These are phyloP conservation scores for Aureobasidium sp. DNA, from an alignment of 2,329 filamentous ascomycete genomes.

Conservation along the genomic window DNA sequence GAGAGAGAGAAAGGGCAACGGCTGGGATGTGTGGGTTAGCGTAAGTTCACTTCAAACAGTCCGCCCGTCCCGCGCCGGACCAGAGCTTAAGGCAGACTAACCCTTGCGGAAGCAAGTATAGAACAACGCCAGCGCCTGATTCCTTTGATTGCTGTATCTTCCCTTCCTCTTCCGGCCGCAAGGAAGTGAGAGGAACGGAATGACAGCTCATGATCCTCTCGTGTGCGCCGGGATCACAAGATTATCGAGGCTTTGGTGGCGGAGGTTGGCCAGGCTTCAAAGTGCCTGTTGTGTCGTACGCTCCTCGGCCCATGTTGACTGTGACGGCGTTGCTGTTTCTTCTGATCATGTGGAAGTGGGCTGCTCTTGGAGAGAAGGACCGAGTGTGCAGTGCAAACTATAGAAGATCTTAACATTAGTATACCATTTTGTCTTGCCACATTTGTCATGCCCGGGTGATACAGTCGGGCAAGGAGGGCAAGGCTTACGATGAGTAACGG, in stretches of 20 bases:
- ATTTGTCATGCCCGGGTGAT: constrained; percentile 10
- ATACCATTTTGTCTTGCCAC: not conserved
- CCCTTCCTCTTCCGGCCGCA: constrained; percentile 5
- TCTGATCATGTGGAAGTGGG: constrained; percentile 30
- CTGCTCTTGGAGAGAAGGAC: not conserved
- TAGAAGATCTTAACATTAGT: not conserved
- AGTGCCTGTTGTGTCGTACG: constrained; percentile 42
- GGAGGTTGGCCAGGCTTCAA: constrained; percentile 35
- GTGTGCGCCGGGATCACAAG: not conserved
- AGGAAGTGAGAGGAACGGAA: not conserved
- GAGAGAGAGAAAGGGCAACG: not conserved
- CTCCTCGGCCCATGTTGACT: constrained; percentile 40
- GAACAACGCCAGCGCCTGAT: constrained; percentile 4
- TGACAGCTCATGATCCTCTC: constrained; percentile 1
- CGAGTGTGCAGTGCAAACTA: not conserved
- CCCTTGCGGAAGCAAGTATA: constrained; percentile 9
- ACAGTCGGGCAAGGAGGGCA: constrained; percentile 7
- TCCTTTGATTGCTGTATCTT: constrained; percentile 4
- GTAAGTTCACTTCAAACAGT: not conserved
- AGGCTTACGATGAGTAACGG: constrained; percentile 10
- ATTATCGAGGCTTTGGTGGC: constrained; percentile 17
- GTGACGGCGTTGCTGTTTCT: constrained; percentile 29
- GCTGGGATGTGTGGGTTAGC: constrained; percentile 5
- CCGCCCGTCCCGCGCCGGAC: constrained; percentile 8
- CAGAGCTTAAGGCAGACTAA: constrained; percentile 7